Base-by-base conservation (phyloP, 2,329 filamentous ascomycete genomes). In the Claviceps humidiphila region DNA sequence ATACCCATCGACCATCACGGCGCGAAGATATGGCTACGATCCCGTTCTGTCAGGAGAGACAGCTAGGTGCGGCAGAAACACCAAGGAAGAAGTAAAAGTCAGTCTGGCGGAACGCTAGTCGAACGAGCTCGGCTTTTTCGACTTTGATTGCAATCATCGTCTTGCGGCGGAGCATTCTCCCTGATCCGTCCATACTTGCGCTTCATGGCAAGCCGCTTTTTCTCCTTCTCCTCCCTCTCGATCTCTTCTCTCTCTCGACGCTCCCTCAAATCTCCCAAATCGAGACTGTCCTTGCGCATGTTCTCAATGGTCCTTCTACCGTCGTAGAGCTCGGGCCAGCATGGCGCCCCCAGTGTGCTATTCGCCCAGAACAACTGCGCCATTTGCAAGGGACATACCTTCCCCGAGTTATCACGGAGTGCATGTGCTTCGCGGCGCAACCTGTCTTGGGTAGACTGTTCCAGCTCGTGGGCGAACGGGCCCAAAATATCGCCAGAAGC, bases 131-230 rank as follows among this genome's bases (percentile, higher is more conserved):
- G 22, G 9, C 22, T 30, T n/a, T 30, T 30, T 11, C 47, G 38
- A 41, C 8, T n/a, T 14, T 26, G 47, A 20, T 45, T 38, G 43
- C 41, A 17, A 24, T 39, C 22, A 1, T 14, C 22, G 20, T 51
- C 26, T 30, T 16, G 43, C n/a, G 22, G n/a, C 20, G 30, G 30
- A 34, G 9, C 30, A 34, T 57, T 53, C 22, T 60, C 51, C 9
- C 58, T 53, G 43, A 59, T 52, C n/a, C 57, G 57, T 13, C 56
- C 51, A 41, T 60, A 62, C 44, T 56, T 57, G n/a, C 53, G 51
- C 40, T 62, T 62, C 44, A 58, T 61, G 17, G 57, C 59, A 37
- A 54, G 49, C 9, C 58, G 57, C 24, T 54, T 52, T 47, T 58
- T 54, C 40, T 62, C 60, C 39, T 54, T 59, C 24, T 54, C 44